Evolutionary conservation across 805 yeast species (phyloP), one percentile per base, ranked within the genome.

Genomic region (Candida maltosa): DNA sequence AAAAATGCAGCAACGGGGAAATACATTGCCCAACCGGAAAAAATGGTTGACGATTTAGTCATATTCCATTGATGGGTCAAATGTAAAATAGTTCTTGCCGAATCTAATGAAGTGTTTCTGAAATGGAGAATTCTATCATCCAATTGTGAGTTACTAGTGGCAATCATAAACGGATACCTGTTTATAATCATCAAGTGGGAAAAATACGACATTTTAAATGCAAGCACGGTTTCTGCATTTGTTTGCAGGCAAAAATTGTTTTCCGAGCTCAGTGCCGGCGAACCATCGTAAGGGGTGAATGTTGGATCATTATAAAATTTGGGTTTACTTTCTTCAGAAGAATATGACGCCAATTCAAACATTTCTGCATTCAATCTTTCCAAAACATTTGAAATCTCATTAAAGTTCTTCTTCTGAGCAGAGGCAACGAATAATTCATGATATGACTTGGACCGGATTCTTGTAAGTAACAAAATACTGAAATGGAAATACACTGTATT

Each of bases 111-210:
- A 16, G 62, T 35, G 26, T 53, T 49, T 19, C 68, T 42, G 42
- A 58, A 62, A 23, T 44, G 46, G 1, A 40, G 26, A 20, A 45
- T 40, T 14, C 48, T 47, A 6, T 44, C 45, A 25, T 49, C 55
- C 4, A 41, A 46, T 12, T 51, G 51, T 4, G 37, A 34, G 7
- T 29, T 29, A 1, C 29, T 27, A 10, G 35, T 31, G 11, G 30
- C 24, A 3, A 56, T 41, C 18, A 51, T 45, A 32, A 52, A 51
- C 1, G 67, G 65, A 14, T 62, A 46, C 18, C 69, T 39, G 42
- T 66, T 66, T 32, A 65, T 50, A 16, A 58, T 49, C 65, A 63
- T 54, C 32, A 64, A 40, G 34, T 66, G 70, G 22, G 54, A 41
- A 37, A 65, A 62, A 44, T 36, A 66, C 1, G 59, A 45, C 28